Evolutionary conservation across 768 basidiomycete species (phyloP).

Genomic region (Leccinum incarnatum): DNA sequence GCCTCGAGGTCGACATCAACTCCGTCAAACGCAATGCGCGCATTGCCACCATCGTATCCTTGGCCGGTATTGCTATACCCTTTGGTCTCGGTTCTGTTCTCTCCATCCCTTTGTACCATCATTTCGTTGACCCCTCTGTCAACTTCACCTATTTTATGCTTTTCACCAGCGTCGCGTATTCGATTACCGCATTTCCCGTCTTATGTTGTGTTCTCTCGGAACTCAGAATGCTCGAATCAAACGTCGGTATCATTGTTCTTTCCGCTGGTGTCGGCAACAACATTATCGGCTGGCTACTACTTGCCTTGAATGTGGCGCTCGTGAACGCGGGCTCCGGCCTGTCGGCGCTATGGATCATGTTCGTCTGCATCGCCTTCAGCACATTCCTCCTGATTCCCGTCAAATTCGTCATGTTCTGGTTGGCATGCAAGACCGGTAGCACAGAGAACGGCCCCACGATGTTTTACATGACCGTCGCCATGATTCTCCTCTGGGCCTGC

Average conservation of each 20-base stretch:
- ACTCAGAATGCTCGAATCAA: slow-evolving; percentile 86
- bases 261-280: slow-evolving; percentile 91
- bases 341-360: slow-evolving; percentile 81
- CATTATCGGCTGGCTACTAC: slow-evolving; percentile 82
- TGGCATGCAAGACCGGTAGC: slow-evolving; percentile 77
- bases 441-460: slow-evolving; percentile 80
- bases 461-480: slow-evolving; percentile 83
- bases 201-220: slow-evolving; percentile 87
- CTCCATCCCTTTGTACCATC: slow-evolving; percentile 49
- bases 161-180: slow-evolving; percentile 89
- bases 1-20: slow-evolving; percentile 81
- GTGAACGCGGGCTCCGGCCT: slow-evolving; percentile 85
- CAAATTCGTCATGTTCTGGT: slow-evolving; percentile 59
- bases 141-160: slow-evolving; percentile 91
- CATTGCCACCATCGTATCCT: slow-evolving; percentile 63
- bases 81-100: slow-evolving; percentile 82
- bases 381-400: slow-evolving; percentile 72
- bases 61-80: slow-evolving; percentile 83
- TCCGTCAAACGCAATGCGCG: slow-evolving; percentile 78
- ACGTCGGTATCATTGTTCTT: slow-evolving; percentile 89
- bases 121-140: slow-evolving; percentile 62
- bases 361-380: slow-evolving; percentile 78
- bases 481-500: slow-evolving; percentile 77
- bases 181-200: slow-evolving; percentile 85
- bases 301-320: slow-evolving; percentile 89